Conservation (phyloP, 164 flowering plant genomes). For the Stephania yunnanensis region DNA sequence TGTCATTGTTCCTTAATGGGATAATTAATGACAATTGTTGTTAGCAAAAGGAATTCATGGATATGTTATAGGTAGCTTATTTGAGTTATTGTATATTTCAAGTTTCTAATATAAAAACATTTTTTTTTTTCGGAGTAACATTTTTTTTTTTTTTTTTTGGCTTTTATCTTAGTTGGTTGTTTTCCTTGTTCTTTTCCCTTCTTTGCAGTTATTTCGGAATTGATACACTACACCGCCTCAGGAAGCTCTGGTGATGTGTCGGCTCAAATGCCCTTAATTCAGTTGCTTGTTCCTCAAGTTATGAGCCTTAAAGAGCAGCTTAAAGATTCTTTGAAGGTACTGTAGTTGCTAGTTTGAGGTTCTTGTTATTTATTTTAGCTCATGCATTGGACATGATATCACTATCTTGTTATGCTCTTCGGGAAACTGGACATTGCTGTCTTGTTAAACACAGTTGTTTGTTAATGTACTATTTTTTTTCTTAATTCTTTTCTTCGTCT, state of each 20-base stretch:
- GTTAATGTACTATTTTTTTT: not conserved
- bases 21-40: no score
- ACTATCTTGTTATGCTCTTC: not conserved
- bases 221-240: slow-evolving; percentile 79
- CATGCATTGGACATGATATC: not conserved
- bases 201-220: slow-evolving; percentile 80
- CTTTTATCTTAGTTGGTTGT: not conserved
- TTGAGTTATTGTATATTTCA: not conserved
- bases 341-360: slow-evolving; percentile 6
- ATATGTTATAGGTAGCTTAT: not conserved
- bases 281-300: slow-evolving; percentile 87
- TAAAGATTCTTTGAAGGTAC: slow-evolving; percentile 80
- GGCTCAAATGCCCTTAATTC: slow-evolving; percentile 88
- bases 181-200: not conserved
- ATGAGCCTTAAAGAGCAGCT: slow-evolving; percentile 79
- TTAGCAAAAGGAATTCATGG: not conserved
- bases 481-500: not conserved
- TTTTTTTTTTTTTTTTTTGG: not conserved
- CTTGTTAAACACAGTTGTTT: not conserved
- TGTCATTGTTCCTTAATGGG: no score
- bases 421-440: not conserved
- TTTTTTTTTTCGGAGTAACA: no score
- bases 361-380: not conserved
- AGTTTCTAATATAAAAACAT: not conserved
- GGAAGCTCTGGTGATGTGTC: slow-evolving; percentile 51